Base-by-base conservation (phyloP, 345 rosid genomes). In the Camelina laxa region DNA sequence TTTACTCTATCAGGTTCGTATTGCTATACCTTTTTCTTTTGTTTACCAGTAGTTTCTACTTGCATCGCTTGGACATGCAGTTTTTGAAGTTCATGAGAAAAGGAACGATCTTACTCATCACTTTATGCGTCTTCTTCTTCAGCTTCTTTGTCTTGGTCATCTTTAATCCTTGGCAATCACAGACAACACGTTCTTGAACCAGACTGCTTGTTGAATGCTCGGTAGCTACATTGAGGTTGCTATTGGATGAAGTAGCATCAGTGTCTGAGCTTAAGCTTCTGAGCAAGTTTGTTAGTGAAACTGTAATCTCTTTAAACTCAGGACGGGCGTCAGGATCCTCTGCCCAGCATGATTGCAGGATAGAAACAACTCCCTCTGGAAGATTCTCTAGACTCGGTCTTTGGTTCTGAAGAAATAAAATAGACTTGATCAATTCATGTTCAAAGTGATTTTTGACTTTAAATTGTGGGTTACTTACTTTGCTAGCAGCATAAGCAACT, bases 301-400 rank as follows among this genome's bases (percentile, higher is more conserved):
- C 74, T 4, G 79, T 78, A 10, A 88, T 84, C 75, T 87, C 88
- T n/a, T 41, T 54, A 20, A 90, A 90, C 68, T 87, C 90, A 0
- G 93, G 93, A 4, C 96, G 88, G 36, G 35, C 30, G 1, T 69
- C 77, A 27, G 96, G 96, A 64, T 90, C 88, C 48, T 70, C 82
- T 62, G 80, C 82, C 96, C 93, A 90, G 77, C 90, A 88, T 22
- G 87, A 81, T 69, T 82, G 67, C 73, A 90, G 63, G 57, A 90
- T 78, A 13, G 83, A 35, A 15, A 48, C 84, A 67, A 82, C 54
- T 3, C 79, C 85, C 50, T 72, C 68, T 1, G 91, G 87, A 44
- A 88, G 70, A 76, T 76, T 68, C 42, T 90, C 91, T 84, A 90
- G 7, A 48, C 87, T 84, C 22, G 93, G 93, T 84, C 96, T 85